Percentiles rank a stretch among this genome's conserved stretches.
phyloP scores from a whole-genome alignment of 1,139 yeast species.

The Geotrichum aggregatum region DNA sequence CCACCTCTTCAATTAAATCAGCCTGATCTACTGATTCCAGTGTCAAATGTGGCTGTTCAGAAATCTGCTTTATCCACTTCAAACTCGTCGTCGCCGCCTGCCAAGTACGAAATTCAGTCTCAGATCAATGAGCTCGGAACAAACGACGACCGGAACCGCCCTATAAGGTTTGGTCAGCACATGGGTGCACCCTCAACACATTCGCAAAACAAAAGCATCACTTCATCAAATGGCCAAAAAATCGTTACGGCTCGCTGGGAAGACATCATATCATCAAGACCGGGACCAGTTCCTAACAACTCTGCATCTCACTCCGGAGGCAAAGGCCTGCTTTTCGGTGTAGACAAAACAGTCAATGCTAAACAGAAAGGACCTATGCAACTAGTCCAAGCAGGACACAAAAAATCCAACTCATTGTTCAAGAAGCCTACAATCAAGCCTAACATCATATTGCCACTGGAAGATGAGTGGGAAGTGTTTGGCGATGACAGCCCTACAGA shows the following conservation, averaged over 20 bases:
- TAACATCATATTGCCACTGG: conserved; percentile 1
- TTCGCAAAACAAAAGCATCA: neutral
- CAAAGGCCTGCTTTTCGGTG: neutral
- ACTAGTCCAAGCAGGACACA: neutral
- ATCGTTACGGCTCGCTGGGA: conserved; percentile 16
- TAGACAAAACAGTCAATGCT: neutral
- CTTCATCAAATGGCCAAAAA: neutral
- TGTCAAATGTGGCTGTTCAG: neutral
- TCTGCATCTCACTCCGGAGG: neutral
- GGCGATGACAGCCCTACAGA: neutral
- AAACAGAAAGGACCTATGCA: neutral
- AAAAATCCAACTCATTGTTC: conserved; percentile 1
- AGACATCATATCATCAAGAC: conserved; percentile 12
- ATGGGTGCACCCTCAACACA: neutral
- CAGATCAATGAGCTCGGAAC: conserved; percentile 17
- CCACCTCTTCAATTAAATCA: neutral
- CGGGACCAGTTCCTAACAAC: conserved; percentile 4
- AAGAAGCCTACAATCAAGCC: neutral
- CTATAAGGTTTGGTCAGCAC: conserved; percentile 27
- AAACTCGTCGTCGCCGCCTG: neutral
- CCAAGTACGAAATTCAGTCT: conserved; percentile 15
- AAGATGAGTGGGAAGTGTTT: conserved; percentile 17
- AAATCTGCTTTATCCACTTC: neutral
- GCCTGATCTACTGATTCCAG: neutral
- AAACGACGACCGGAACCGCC: conserved; percentile 4